A percentile compares a stretch with the other conserved stretches of the same genome.
phyloP scores from a whole-genome alignment of 2,329 filamentous ascomycete species.

The Xenoacremonium recifei region DNA sequence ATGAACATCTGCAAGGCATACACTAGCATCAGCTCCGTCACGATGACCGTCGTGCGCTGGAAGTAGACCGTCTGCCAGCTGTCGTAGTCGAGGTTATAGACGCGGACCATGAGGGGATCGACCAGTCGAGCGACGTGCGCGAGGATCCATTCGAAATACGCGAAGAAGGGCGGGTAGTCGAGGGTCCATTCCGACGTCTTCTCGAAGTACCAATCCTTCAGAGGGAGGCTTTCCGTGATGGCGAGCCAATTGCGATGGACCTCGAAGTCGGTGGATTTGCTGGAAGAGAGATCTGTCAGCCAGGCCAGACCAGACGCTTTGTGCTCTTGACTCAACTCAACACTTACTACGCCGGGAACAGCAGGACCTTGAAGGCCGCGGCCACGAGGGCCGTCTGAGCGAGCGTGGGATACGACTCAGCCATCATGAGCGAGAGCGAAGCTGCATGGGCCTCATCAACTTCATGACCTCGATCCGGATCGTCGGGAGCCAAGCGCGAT shows the following conservation, averaged over 20 bases:
- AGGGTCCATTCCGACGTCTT: slow-evolving; percentile 99
- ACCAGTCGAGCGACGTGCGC: slow-evolving; percentile 75
- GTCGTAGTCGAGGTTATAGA: slow-evolving; percentile 80
- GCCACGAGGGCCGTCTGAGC: slow-evolving; percentile 83
- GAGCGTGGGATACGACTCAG: slow-evolving; percentile 82
- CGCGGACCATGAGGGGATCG: slow-evolving; percentile 78
- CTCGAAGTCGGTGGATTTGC: slow-evolving; percentile 98
- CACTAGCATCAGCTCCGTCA: slow-evolving; percentile 79
- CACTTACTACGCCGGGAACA: slow-evolving; percentile 91
- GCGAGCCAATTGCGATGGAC: slow-evolving; percentile 99
- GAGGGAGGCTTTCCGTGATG: slow-evolving; percentile 84
- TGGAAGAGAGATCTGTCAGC: slow-evolving; percentile 35
- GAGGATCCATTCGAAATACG: slow-evolving; percentile 91
- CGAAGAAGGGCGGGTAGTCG: slow-evolving; percentile 98
- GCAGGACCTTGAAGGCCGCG: slow-evolving; percentile 83
- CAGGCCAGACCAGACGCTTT: not conserved
- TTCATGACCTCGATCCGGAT: slow-evolving; percentile 20
- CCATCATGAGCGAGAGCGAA: slow-evolving; percentile 52
- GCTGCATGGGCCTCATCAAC: slow-evolving; percentile 15
- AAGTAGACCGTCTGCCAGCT: slow-evolving; percentile 96
- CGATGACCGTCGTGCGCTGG: slow-evolving; percentile 83
- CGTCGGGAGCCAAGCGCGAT: not conserved
- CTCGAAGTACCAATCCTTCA: slow-evolving; percentile 94
- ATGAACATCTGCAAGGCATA: slow-evolving; percentile 82
- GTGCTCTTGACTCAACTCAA: not conserved